Evolutionary conservation across 805 yeast species (phyloP).

Genomic region (Kodamaea nitidulidarum): DNA sequence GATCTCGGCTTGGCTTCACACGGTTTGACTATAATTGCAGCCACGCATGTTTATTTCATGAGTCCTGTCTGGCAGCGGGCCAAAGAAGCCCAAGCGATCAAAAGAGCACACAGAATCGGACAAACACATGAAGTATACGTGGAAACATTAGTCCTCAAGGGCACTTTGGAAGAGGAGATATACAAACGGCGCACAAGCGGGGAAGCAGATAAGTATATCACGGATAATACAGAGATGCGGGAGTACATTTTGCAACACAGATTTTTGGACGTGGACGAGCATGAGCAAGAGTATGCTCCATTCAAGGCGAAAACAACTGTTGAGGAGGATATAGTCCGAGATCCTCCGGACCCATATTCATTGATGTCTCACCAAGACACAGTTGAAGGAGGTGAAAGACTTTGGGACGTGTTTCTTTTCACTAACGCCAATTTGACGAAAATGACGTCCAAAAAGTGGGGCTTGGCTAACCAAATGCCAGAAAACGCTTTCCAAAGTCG

Average conservation of each 20-base stretch:
- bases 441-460: slow-evolving; percentile 8
- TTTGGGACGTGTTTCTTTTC: slow-evolving; percentile 30
- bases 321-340: not conserved
- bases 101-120: slow-evolving; percentile 75
- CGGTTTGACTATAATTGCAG: slow-evolving; percentile 64
- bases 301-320: slow-evolving; percentile 26
- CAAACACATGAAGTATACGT: slow-evolving; percentile 60
- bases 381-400: slow-evolving; percentile 6
- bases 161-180: slow-evolving; percentile 67
- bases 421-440: slow-evolving; percentile 28
- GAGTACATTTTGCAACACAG: slow-evolving; percentile 48
- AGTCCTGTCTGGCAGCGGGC: slow-evolving; percentile 70
- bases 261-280: slow-evolving; percentile 34
- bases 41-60: slow-evolving; percentile 66
- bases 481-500: slow-evolving; percentile 10
- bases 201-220: slow-evolving; percentile 34
- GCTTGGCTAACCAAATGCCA: not conserved
- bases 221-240: slow-evolving; percentile 59
- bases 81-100: slow-evolving; percentile 71
- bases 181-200: slow-evolving; percentile 36
- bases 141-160: slow-evolving; percentile 60
- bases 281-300: slow-evolving; percentile 34
- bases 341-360: slow-evolving; percentile 17
- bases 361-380: slow-evolving; percentile 22
- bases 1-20: slow-evolving; percentile 65